These are phyloP conservation scores for Colletotrichum gigasporum DNA, from an alignment of 2,329 filamentous ascomycete genomes.

Conservation along the genomic window DNA sequence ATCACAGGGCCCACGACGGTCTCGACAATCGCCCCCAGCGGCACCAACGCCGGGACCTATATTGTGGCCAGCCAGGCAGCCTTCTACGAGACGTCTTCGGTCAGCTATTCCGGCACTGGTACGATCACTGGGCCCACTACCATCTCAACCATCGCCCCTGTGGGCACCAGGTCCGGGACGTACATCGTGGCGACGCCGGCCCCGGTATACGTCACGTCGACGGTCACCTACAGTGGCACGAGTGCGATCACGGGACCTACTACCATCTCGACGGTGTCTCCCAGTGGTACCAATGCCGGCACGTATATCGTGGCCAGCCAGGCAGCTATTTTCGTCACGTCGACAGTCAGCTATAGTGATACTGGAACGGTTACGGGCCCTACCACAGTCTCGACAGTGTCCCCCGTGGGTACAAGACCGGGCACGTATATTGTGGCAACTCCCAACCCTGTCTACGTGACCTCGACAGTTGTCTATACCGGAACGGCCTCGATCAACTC, in stretches of 20 bases:
- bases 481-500: too few relatives aligned
- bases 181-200: conserved; percentile 8
- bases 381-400: too few relatives aligned
- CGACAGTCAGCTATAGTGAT: too few relatives aligned
- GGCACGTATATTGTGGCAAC: too few relatives aligned
- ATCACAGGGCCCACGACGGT: conserved; percentile 13
- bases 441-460: too few relatives aligned
- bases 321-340: background rate
- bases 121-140: conserved; percentile 12
- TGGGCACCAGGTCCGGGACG: conserved; percentile 18
- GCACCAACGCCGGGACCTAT: conserved; percentile 18
- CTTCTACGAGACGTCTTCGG: background rate
- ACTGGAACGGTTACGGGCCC: too few relatives aligned
- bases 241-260: background rate
- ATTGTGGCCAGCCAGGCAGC: conserved; percentile 19
- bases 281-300: background rate
- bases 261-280: conserved; percentile 2
- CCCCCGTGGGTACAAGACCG: too few relatives aligned
- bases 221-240: background rate
- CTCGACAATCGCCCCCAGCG: conserved; percentile 6
- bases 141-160: conserved; percentile 1
- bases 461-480: too few relatives aligned
- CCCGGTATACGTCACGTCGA: conserved; percentile 3
- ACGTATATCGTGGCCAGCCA: conserved; percentile 20
- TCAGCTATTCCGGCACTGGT: background rate